These are phyloP conservation scores for Kluyveromyces lactis DNA, from an alignment of 805 yeast species.

Conservation along the genomic window DNA sequence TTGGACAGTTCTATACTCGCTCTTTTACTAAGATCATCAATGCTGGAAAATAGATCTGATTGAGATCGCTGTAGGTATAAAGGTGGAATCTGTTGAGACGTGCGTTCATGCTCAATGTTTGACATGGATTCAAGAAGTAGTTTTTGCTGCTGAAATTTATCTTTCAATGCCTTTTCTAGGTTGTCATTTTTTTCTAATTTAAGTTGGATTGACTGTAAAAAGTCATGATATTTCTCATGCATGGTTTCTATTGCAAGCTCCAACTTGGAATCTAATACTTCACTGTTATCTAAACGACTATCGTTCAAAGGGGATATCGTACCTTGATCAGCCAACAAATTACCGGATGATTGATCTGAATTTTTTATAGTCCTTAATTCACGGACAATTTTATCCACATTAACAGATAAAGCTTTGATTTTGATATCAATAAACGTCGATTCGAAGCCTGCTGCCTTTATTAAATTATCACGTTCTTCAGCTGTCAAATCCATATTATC, in stretches of 20 bases:
- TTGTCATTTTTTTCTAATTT: slow-evolving; percentile 16
- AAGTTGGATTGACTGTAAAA: slow-evolving; percentile 18
- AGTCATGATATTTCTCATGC: slow-evolving; percentile 24
- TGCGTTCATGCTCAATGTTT: background rate
- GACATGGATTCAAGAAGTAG: slow-evolving; percentile 6
- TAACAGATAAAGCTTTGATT: slow-evolving; percentile 19
- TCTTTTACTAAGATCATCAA: slow-evolving; percentile 7
- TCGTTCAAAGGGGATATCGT: background rate
- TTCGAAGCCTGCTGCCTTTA: slow-evolving; percentile 16
- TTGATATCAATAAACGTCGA: slow-evolving; percentile 22
- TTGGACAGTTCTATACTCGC: slow-evolving; percentile 10
- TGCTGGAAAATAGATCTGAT: slow-evolving; percentile 3
- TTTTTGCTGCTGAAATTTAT: slow-evolving; percentile 19
- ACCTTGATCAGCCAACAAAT: too few species aligned
- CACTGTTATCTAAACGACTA: background rate
- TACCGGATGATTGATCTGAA: too few species aligned
- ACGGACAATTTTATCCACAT: slow-evolving; percentile 12
- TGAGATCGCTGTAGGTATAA: background rate
- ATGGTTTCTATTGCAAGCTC: slow-evolving; percentile 23
- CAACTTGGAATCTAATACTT: slow-evolving; percentile 15
- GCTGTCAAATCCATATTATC: slow-evolving; percentile 12
- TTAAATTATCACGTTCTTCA: slow-evolving; percentile 15
- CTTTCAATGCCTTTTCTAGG: slow-evolving; percentile 12
- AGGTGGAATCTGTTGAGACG: background rate
- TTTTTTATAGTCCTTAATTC: slow-evolving; percentile 1